Evolutionary conservation across 2,329 filamentous ascomycete species (phyloP), one percentile per base, ranked within the genome.

Genomic region (Lojkania enalia): DNA sequence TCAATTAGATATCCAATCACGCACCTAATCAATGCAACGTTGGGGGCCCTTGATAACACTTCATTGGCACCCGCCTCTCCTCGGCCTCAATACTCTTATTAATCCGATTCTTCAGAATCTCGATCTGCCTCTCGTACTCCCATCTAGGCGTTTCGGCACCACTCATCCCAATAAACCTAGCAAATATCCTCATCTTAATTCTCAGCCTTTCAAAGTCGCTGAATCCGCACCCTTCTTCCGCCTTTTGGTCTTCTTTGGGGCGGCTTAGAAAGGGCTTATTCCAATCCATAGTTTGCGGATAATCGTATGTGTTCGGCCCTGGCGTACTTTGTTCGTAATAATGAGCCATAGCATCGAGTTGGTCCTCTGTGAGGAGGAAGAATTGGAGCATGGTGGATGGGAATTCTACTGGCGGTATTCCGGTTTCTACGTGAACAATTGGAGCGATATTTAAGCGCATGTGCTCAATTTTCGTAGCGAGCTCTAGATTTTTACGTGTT

Each of bases 251-350:
- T 13, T 20, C 2, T 74, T 69, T 47, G 83, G 66, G 48, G 76
- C 51, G 48, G 47, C 59, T 53, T 4, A 76, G 63, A 45, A 73
- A 70, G 0, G 70, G 69, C 38, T 64, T 61, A 49, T 70, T 65
- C 86, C 86, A 90, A 41, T 74, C 68, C 61, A 90, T 79, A n/a
- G 80, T 82, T 54, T 81, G 83, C 0, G 87, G 87, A 64, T 90
- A 90, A 48, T 79, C 74, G 38, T 65, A 54, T 3, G 78, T 78
- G 72, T 75, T 82, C n/a, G 65, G 61, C 46, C 73, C 73, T 1
- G 80, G 82, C 1, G 77, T 80, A 46, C 77, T 77, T 71, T 90
- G 87, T 71, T 87, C 84, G 73, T 90, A 90, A 70, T 86, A 88
- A 54, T 78, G 73, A 2, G 86, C 86, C 30, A 90, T 77, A 42